phyloP scores from a whole-genome alignment of 1,139 yeast genomes.

The Magnusiomyces magnusii region DNA sequence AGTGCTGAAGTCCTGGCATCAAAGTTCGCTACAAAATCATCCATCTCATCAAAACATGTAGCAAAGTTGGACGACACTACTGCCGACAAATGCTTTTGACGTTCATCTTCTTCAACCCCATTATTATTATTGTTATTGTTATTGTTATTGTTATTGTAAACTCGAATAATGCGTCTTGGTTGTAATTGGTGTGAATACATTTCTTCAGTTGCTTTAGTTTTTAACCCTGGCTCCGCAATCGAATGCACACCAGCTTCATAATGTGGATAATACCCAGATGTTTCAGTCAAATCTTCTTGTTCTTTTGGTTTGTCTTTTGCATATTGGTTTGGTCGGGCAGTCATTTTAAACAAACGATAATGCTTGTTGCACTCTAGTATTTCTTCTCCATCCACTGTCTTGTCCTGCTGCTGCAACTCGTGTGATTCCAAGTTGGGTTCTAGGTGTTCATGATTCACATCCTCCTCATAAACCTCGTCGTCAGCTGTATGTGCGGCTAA shows the following conservation, averaged over 20 bases:
- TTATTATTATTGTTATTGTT: background rate
- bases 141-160: too few relatives aligned
- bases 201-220: too few relatives aligned
- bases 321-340: too few relatives aligned
- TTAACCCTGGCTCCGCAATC: too few relatives aligned
- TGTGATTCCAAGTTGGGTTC: too few relatives aligned
- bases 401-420: too few relatives aligned
- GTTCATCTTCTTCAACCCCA: background rate
- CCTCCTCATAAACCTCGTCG: too few relatives aligned
- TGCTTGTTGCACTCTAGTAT: background rate
- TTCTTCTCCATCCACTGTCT: too few relatives aligned
- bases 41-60: conserved; percentile 4
- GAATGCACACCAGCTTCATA: too few relatives aligned
- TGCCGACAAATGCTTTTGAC: background rate
- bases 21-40: conserved; percentile 3
- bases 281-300: background rate
- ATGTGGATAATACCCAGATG: background rate
- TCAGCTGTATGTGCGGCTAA: too few relatives aligned
- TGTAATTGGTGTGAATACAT: background rate
- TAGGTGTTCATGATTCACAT: too few relatives aligned
- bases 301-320: background rate
- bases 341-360: too few relatives aligned
- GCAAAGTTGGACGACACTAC: conserved; percentile 4
- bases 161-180: background rate
- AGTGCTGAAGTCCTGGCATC: conserved; percentile 3